These are phyloP conservation scores for Umbelopsis sp. DNA, from an alignment of 192 early-diverging fungal genomes.

Conservation along the genomic window DNA sequence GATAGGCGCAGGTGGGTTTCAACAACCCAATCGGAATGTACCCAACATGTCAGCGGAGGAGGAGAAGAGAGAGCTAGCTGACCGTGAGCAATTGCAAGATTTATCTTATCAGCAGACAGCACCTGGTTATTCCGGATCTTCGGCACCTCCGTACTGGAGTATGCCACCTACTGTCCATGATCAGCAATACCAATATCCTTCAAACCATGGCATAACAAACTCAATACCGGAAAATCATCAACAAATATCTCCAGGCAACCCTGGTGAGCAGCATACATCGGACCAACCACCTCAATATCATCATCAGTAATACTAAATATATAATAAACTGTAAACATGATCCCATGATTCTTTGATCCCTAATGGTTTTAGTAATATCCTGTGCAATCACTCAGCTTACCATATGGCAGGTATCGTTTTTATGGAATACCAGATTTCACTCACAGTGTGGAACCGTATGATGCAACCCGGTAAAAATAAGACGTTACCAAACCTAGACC, in stretches of 20 bases:
- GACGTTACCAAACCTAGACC: too few relatives aligned
- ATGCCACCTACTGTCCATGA: neutral
- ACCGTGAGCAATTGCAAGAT: neutral
- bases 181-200: neutral
- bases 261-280: neutral
- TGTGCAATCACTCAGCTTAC: too few relatives aligned
- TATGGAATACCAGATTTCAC: too few relatives aligned
- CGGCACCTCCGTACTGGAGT: neutral
- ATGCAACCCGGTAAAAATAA: neutral
- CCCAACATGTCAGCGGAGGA: conserved; percentile 2
- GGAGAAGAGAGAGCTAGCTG: neutral
- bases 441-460: neutral
- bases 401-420: too few relatives aligned
- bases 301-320: neutral
- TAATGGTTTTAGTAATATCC: neutral
- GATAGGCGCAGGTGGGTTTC: neutral
- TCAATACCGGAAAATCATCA: neutral
- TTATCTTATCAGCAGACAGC: neutral
- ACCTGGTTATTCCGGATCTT: neutral
- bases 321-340: too few relatives aligned
- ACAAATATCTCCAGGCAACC: neutral
- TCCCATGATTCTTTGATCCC: neutral
- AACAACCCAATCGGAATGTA: neutral
- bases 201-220: neutral
- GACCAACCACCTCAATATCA: neutral